Evolutionary conservation across 1,139 yeast species (phyloP).

Genomic region (Pichia sp.): DNA sequence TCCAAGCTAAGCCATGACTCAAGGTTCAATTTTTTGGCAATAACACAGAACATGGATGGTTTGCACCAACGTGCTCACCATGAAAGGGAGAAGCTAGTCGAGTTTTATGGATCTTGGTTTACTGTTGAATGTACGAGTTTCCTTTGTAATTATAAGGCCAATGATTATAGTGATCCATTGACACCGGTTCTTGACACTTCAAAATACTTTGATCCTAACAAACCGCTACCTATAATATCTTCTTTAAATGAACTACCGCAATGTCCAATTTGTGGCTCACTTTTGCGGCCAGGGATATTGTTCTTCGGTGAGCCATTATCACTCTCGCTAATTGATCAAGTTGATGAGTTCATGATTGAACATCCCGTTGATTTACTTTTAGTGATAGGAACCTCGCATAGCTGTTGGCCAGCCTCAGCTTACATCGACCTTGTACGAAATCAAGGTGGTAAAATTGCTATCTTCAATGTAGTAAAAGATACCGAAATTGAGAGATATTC

Average conservation of each 20-base stretch:
- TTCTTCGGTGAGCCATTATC: conserved; percentile 91
- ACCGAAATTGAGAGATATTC: conserved; percentile 29
- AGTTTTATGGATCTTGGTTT: conserved; percentile 75
- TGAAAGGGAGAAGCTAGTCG: conserved; percentile 41
- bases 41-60: conserved; percentile 83
- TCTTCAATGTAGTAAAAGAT: conserved; percentile 66
- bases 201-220: conserved; percentile 9
- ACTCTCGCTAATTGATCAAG: conserved; percentile 48
- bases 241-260: conserved; percentile 50
- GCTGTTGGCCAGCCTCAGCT: conserved; percentile 88
- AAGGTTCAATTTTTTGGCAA: conserved; percentile 41
- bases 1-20: conserved; percentile 38
- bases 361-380: conserved; percentile 60
- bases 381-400: conserved; percentile 80
- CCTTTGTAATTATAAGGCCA: conserved; percentile 55
- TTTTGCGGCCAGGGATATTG: conserved; percentile 81
- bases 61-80: conserved; percentile 62
- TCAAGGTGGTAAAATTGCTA: conserved; percentile 77
- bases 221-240: conserved; percentile 32
- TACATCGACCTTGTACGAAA: conserved; percentile 69
- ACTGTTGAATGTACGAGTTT: conserved; percentile 69
- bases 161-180: conserved; percentile 54
- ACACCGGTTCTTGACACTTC: conserved; percentile 42
- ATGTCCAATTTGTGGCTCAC: conserved; percentile 65
- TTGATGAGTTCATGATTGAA: conserved; percentile 63